Evolutionary conservation across 352 stramenopile genomes (phyloP), one percentile per base, ranked within the genome.

Genomic region (Pythium brassicae): DNA sequence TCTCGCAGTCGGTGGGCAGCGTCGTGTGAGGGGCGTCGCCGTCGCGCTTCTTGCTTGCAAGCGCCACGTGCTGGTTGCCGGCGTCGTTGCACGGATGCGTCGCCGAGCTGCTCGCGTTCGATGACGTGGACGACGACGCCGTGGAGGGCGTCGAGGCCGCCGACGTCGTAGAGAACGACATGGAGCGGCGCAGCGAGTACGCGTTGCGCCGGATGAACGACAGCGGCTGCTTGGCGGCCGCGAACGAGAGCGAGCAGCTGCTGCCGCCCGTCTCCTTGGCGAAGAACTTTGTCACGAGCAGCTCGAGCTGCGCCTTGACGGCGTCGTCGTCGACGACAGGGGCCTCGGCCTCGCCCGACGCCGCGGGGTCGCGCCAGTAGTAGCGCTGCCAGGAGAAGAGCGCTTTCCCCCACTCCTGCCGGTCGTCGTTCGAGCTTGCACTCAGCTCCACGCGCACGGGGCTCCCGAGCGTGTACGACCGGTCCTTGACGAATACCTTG

Each of bases 351-450:
- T 71, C 58, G 11, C 52, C 34, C 26, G 27, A 46, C 27, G 51
- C 49, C 32, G 26, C 56, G 19, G 83, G 83, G 42, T 92, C 83
- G 50, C 83, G 80, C 83, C 83, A 94, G 66, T 92, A 94, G 63
- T 88, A 91, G 44, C 84, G 82, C 59, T 94, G 84, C 84, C 84
- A 94, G 9, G 82, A 92, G 58, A 91, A 89, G n/a, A 94, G 76
- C 53, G 81, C 82, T 52, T 87, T 87, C 58, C 78, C 82, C 84
- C 84, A 94, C 23, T 90, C 76, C 50, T 92, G 79, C 7, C 84
- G 80, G 51, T 89, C 82, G 17, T 89, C 78, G 32, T 77, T 80
- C 20, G 63, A 74, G 54, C 57, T 62, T 15, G 76, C 82, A 47
- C 72, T 89, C 17, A 94, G 69, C 61, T 94, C 84, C 27, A 92